These are phyloP conservation scores for Fusarium succisae DNA, from an alignment of 2,329 filamentous ascomycete genomes.

Conservation along the genomic window DNA sequence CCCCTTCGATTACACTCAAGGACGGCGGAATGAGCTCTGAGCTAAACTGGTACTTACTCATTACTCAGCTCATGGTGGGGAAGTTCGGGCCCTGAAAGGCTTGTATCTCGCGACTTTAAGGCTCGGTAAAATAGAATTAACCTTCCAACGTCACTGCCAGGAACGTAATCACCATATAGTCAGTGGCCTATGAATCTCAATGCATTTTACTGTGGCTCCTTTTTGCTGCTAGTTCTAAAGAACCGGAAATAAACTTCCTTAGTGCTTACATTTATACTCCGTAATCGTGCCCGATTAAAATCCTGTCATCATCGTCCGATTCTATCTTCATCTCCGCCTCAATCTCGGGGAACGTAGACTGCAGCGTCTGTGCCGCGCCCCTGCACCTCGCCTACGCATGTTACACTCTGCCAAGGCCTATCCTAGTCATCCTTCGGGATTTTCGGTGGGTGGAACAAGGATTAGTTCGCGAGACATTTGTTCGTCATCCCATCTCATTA, in stretches of 20 bases:
- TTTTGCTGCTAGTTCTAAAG: not conserved
- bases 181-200: too few relatives aligned
- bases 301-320: not conserved
- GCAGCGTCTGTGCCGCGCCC: not conserved
- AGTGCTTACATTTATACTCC: not conserved
- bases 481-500: not conserved
- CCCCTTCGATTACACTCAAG: not conserved
- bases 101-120: too few relatives aligned
- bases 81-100: too few relatives aligned
- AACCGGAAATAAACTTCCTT: not conserved
- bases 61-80: too few relatives aligned
- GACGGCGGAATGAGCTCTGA: too few relatives aligned
- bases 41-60: too few relatives aligned
- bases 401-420: not conserved
- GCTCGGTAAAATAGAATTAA: too few relatives aligned
- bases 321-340: not conserved
- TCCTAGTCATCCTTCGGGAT: not conserved
- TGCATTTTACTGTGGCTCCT: too few relatives aligned
- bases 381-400: not conserved
- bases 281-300: not conserved
- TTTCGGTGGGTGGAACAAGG: not conserved
- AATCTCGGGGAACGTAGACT: not conserved
- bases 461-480: not conserved
- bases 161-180: too few relatives aligned
- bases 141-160: accelerated